Evolutionary conservation across 2,329 filamentous ascomycete genomes (phyloP).

Genomic region (Penicillium sp.): DNA sequence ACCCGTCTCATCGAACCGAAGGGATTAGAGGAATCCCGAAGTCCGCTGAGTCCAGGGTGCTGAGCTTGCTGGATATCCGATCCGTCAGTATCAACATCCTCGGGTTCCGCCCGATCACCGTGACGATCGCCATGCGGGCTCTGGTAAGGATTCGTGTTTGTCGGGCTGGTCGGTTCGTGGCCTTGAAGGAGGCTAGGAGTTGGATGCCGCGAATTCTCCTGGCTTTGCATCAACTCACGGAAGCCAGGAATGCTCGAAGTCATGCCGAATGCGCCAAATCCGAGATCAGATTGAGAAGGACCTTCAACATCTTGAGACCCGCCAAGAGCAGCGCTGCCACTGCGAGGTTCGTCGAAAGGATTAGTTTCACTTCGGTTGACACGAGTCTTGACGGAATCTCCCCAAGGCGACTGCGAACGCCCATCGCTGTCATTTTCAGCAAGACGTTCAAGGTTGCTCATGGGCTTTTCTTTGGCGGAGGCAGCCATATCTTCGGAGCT

Average conservation of each 20-base stretch:
- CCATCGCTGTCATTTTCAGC: constrained; percentile 51
- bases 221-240: constrained; percentile 57
- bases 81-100: constrained; percentile 58
- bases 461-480: constrained; percentile 54
- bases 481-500: constrained; percentile 62
- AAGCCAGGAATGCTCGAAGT: constrained; percentile 58
- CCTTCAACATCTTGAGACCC: constrained; percentile 67
- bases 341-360: constrained; percentile 53
- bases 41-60: constrained; percentile 53
- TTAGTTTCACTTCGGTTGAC: constrained; percentile 51
- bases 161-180: constrained; percentile 79
- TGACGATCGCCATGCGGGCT: constrained; percentile 75
- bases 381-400: constrained; percentile 48
- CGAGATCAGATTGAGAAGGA: constrained; percentile 44
- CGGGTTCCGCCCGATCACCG: constrained; percentile 51
- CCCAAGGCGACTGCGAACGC: constrained; percentile 53
- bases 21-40: constrained; percentile 50
- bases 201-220: constrained; percentile 58
- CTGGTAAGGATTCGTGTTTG: constrained; percentile 93
- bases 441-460: constrained; percentile 54
- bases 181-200: constrained; percentile 51
- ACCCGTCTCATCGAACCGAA: constrained; percentile 59
- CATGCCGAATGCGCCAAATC: constrained; percentile 62
- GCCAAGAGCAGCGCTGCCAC: constrained; percentile 67
- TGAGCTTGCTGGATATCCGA: constrained; percentile 53